Conservation (phyloP, 164 flowering plant species). For the Stephania japonica region DNA sequence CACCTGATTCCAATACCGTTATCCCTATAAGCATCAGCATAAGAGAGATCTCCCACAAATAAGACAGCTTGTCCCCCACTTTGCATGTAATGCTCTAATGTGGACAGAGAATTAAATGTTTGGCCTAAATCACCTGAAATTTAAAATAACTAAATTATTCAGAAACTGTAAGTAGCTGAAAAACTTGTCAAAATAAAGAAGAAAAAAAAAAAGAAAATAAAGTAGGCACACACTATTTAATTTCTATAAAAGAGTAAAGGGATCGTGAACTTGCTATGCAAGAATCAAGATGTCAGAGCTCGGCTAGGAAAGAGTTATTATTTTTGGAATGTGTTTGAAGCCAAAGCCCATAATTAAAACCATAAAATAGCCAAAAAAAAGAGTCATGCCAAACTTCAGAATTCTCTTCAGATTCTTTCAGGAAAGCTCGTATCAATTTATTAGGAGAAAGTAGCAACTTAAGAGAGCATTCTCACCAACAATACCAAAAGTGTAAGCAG, state of each 20-base stretch:
- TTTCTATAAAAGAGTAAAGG: no score
- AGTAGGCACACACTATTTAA: no score
- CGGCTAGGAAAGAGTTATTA: no score
- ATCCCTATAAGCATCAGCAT: constrained; percentile 78
- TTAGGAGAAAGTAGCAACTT: background rate
- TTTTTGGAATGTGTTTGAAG: no score
- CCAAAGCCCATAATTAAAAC: no score
- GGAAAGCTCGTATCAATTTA: background rate
- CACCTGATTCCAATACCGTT: constrained; percentile 80
- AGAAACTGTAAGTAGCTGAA: background rate
- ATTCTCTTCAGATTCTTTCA: no score
- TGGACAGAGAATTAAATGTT: constrained; percentile 86
- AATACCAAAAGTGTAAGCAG: constrained; percentile 80
- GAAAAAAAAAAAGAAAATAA: no score
- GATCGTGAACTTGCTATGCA: no score
- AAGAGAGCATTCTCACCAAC: constrained; percentile 51
- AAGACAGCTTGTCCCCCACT: constrained; percentile 68
- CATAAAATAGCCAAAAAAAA: no score
- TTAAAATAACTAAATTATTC: background rate
- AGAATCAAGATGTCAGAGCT: no score
- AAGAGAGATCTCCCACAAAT: constrained; percentile 95
- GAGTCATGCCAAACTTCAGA: no score
- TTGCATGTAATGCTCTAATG: constrained; percentile 77
- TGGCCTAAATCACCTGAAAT: constrained; percentile 90
- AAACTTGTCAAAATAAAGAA: no score